Evolutionary conservation across 257 asterid genomes (phyloP), one percentile per base, ranked within the genome.

Genomic region (Jacaranda mimosifolia): DNA sequence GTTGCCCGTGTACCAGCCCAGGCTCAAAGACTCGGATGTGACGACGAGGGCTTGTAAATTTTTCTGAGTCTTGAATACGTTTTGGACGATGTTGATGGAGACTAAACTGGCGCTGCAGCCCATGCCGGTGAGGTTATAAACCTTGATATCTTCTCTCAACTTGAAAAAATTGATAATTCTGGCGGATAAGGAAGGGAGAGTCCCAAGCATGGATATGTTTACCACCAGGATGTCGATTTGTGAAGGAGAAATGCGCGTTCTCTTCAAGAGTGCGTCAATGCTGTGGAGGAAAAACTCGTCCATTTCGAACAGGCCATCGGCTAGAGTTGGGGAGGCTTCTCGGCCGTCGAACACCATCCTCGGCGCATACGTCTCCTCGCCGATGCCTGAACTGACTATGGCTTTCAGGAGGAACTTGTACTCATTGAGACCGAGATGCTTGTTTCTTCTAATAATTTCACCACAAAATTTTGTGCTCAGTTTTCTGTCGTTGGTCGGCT

Each of bases 101-200:
- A 95, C 40, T 4, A 93, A 6, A 67, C 99, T 95, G 0, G 98
- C 99, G 79, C 97, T 90, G 55, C 98, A 95, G 1, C 99, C 99
- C 99, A 95, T 95, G 0, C 97, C 97, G 0, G 97, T 85, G 57
- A 95, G 84, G 59, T 91, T 93, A 9, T 93, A 95, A 9, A 86
- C 87, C 90, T 95, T 95, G 15, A 93, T 49, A 18, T 89, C 92
- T 0, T 88, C 91, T 2, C 90, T 81, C 96, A 93, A 65, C 79
- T 86, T 85, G 79, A 86, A 93, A 0, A 6, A 48, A 46, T 91
- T 90, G 63, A 95, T 83, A 42, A 93, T 89, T 42, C 96, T 78
- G 0, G 94, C 42, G 0, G 98, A 59, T 4, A 91, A 70, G 0
- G 97, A 93, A 2, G 99, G 98, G 9, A 72, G 0, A 0, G 85